A percentile compares a stretch with the other conserved stretches of the same genome.
Evolutionary conservation across 192 early-diverging fungal species (phyloP).

Genomic region (Gamsiella multidivaricata): DNA sequence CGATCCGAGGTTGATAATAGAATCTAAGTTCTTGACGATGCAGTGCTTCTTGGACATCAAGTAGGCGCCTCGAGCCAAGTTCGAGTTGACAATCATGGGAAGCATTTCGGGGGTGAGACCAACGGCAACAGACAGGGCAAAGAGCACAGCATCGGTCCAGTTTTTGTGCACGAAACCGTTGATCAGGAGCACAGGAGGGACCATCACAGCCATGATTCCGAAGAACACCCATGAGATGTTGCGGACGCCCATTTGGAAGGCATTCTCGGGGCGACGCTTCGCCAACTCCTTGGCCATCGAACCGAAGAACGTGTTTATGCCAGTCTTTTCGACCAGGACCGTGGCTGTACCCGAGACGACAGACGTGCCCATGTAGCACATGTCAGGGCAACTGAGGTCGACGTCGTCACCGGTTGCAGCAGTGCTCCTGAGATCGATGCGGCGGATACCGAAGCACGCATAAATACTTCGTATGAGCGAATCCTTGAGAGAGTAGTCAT

Average conservation of each 20-base stretch:
- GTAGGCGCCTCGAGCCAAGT: conserved; percentile 59
- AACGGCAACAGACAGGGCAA: conserved; percentile 61
- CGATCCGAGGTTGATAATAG: conserved; percentile 60
- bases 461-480: conserved; percentile 14
- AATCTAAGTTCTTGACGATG: conserved; percentile 61
- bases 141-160: conserved; percentile 54
- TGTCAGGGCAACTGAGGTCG: conserved; percentile 43
- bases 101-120: conserved; percentile 69
- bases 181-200: conserved; percentile 59
- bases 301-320: conserved; percentile 57
- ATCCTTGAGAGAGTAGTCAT: conserved; percentile 3
- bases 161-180: conserved; percentile 51
- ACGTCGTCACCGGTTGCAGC: not conserved
- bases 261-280: conserved; percentile 37
- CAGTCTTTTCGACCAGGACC: conserved; percentile 60
- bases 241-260: conserved; percentile 60
- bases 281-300: conserved; percentile 55
- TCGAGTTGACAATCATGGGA: conserved; percentile 65
- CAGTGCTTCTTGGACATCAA: conserved; percentile 55
- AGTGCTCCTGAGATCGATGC: conserved; percentile 18
- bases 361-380: conserved; percentile 59
- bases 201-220: conserved; percentile 56
- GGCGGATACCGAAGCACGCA: conserved; percentile 38
- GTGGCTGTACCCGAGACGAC: conserved; percentile 62
- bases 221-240: conserved; percentile 60